These are phyloP conservation scores for Casuarina glauca DNA, from an alignment of 306 rosid species.

Conservation along the genomic window DNA sequence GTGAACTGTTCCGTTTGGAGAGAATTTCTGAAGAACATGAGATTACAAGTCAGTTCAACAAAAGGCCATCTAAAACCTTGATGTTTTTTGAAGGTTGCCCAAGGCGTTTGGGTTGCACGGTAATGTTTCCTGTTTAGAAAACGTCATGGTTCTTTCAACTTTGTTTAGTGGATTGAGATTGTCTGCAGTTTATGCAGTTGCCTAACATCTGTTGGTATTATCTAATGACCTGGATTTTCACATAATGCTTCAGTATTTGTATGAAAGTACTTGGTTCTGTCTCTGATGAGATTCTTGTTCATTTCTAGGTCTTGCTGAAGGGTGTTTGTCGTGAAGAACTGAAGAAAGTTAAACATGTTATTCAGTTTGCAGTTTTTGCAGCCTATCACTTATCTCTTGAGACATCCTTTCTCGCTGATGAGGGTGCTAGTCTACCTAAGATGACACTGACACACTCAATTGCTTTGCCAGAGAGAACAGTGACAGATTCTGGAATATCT, in stretches of 20 bases:
- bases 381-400: constrained; percentile 98
- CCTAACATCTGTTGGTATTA: background rate
- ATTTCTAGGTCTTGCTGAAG: constrained; percentile 78
- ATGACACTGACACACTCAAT: constrained; percentile 43
- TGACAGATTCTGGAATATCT: constrained; percentile 42
- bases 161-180: constrained; percentile 4
- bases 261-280: constrained; percentile 12
- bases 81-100: constrained; percentile 99
- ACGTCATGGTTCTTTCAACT: background rate
- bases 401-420: constrained; percentile 97
- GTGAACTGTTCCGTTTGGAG: constrained; percentile 90
- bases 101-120: constrained; percentile 95
- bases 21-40: constrained; percentile 68
- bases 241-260: background rate
- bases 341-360: constrained; percentile 87
- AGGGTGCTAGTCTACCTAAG: constrained; percentile 96
- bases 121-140: constrained; percentile 31
- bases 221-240: constrained; percentile 12
- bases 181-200: constrained; percentile 15
- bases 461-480: constrained; percentile 44
- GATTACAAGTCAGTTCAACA: constrained; percentile 60
- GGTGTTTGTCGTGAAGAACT: constrained; percentile 75
- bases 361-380: constrained; percentile 91
- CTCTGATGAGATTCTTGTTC: constrained; percentile 36
- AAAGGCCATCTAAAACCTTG: constrained; percentile 76